Evolutionary conservation across 805 yeast genomes (phyloP).

Genomic region (Kluyveromyces aestuarii): DNA sequence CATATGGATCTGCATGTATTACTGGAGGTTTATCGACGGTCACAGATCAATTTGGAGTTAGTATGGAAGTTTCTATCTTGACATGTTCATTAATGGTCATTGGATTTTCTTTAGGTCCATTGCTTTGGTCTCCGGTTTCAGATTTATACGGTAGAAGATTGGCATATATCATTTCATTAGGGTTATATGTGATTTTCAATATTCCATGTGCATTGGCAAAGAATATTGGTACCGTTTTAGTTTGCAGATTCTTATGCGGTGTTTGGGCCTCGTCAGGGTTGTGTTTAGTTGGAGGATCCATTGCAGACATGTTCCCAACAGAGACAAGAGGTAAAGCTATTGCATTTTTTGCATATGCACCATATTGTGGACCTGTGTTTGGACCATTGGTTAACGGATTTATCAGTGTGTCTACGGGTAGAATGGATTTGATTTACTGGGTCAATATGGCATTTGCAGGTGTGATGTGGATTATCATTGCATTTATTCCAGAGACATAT

Average conservation of each 20-base stretch:
- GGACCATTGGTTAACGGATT: constrained; percentile 89
- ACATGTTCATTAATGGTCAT: constrained; percentile 81
- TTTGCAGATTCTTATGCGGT: constrained; percentile 81
- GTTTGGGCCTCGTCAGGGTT: constrained; percentile 78
- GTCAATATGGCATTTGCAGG: constrained; percentile 91
- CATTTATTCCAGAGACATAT: constrained; percentile 80
- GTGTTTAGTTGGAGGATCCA: constrained; percentile 82
- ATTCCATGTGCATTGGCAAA: constrained; percentile 82
- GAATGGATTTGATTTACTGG: constrained; percentile 73
- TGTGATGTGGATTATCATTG: constrained; percentile 58
- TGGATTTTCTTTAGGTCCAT: constrained; percentile 82
- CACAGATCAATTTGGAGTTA: constrained; percentile 56
- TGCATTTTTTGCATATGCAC: constrained; percentile 86
- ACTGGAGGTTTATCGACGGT: constrained; percentile 77
- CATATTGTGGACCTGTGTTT: constrained; percentile 86
- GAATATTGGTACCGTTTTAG: constrained; percentile 71
- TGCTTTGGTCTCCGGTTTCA: constrained; percentile 81
- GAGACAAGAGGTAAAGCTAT: constrained; percentile 81
- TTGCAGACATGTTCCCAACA: constrained; percentile 80
- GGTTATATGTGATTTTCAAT: constrained; percentile 68
- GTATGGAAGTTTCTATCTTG: constrained; percentile 68
- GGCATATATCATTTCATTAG: constrained; percentile 69
- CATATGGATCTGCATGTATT: constrained; percentile 87
- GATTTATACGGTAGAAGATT: constrained; percentile 83
- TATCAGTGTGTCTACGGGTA: constrained; percentile 59